Evolutionary conservation across 306 rosid species (phyloP), one percentile per base, ranked within the genome.

Genomic region (Phaseolus lunatus): DNA sequence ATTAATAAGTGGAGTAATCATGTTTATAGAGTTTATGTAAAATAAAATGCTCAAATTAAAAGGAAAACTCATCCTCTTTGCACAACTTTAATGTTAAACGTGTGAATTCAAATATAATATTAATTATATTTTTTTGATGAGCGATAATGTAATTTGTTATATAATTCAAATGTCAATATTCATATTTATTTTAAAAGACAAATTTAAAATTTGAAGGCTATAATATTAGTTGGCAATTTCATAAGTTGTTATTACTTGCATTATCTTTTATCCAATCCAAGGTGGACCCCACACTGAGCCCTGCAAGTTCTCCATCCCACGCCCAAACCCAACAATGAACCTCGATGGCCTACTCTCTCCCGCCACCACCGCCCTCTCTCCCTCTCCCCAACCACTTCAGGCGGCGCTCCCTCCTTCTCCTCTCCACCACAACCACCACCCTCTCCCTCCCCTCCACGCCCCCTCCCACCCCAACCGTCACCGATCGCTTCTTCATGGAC

Each of bases 401-500:
- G 91, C 80, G 92, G 93, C 54, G 74, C 63, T 37, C 88, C 13
- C 83, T 80, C 85, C 39, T 88, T 67, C 78, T 79, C 24, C 77
- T 29, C 47, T 53, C 82, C 39, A 22, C 62, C 19, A 27, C 65
- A 3, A 14, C 54, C 81, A 2, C 83, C 49, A 22, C 88, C n/a
- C 86, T 76, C 82, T 37, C 89, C 62, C 78, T 79, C 39, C 77
- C 54, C 22, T 61, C 77, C 31, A 18, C 61, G 70, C 72, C 80
- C 2, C 79, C 78, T 4, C 85, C 89, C 10, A 89, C 85, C 78
- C 89, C 93, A 73, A 94, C 93, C 45, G 72, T 94, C 81, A 94
- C 98, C 56, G 96, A 94, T 85, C 96, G 98, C 29, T 65, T 92
- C 71, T 94, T 90, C 89, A 81, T 94, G 81, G 98, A 94, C 77